These are phyloP conservation scores for Dothideomycetidae sp. DNA, from an alignment of 2,329 filamentous ascomycete genomes.

Conservation along the genomic window DNA sequence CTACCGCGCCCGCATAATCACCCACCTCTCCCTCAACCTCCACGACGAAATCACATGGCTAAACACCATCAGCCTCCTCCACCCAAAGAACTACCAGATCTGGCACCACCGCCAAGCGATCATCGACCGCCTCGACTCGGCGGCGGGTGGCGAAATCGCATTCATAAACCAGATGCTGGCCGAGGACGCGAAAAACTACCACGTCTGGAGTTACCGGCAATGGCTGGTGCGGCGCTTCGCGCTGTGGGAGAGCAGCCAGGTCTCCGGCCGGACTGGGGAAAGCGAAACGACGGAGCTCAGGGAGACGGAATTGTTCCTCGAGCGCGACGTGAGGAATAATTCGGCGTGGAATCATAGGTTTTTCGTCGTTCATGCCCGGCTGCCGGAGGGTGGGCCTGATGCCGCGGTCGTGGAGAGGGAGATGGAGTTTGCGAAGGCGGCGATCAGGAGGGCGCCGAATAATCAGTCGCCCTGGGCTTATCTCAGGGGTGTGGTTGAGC, in stretches of 20 bases:
- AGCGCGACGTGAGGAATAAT: slow-evolving; percentile 81
- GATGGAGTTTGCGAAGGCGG: slow-evolving; percentile 50
- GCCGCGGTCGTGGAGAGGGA: slow-evolving; percentile 57
- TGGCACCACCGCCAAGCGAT: slow-evolving; percentile 55
- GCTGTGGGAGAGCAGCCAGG: slow-evolving; percentile 31
- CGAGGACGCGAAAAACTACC: slow-evolving; percentile 90
- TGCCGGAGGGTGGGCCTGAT: slow-evolving; percentile 24
- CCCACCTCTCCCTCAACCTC: slow-evolving; percentile 50
- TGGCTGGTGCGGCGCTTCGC: slow-evolving; percentile 53
- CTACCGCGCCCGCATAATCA: slow-evolving; percentile 71
- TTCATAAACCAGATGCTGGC: slow-evolving; percentile 73
- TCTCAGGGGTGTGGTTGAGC: slow-evolving; percentile 58
- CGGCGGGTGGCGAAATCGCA: slow-evolving; percentile 46
- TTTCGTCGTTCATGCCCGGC: slow-evolving; percentile 67
- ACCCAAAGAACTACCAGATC: slow-evolving; percentile 98
- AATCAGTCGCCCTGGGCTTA: slow-evolving; percentile 96
- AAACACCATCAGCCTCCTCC: slow-evolving; percentile 63
- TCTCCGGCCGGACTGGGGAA: slow-evolving; percentile 1
- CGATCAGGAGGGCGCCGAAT: slow-evolving; percentile 69
- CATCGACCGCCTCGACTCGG: slow-evolving; percentile 43
- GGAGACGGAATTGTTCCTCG: slow-evolving; percentile 58
- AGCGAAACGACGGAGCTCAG: slow-evolving; percentile 40
- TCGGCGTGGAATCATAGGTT: slow-evolving; percentile 96
- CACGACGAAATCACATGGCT: slow-evolving; percentile 70
- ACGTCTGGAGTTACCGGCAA: slow-evolving; percentile 94